These are phyloP conservation scores for Leccinum rimulosum DNA, from an alignment of 768 basidiomycete genomes.

Conservation along the genomic window DNA sequence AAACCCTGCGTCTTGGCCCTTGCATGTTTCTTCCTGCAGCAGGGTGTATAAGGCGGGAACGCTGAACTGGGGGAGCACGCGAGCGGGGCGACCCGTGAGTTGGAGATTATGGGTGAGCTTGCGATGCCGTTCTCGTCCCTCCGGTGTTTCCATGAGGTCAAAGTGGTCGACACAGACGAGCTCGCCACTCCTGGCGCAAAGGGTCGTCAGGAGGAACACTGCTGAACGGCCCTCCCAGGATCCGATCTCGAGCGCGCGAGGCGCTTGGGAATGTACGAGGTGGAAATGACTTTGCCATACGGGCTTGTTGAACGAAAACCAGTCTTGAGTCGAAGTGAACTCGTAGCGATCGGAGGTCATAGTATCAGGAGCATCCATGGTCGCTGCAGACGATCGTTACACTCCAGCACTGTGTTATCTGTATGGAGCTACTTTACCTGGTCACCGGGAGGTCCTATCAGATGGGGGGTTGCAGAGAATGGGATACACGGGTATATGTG, in stretches of 20 bases:
- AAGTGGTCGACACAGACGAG: slow-evolving; percentile 60
- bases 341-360: slow-evolving; percentile 23
- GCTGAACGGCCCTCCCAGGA: slow-evolving; percentile 67
- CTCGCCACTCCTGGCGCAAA: slow-evolving; percentile 43
- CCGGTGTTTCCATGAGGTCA: slow-evolving; percentile 48
- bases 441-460: neutral
- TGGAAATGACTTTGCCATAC: slow-evolving; percentile 44
- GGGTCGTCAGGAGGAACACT: slow-evolving; percentile 48
- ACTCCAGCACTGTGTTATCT: neutral
- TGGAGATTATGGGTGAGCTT: slow-evolving; percentile 48
- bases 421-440: slow-evolving; percentile 1
- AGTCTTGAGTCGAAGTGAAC: slow-evolving; percentile 56
- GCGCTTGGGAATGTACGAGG: slow-evolving; percentile 34
- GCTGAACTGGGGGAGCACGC: slow-evolving; percentile 52
- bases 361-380: slow-evolving; percentile 10
- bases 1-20: slow-evolving; percentile 38
- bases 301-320: slow-evolving; percentile 48
- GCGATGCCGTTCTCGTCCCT: slow-evolving; percentile 43
- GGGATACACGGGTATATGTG: slow-evolving; percentile 17
- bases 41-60: slow-evolving; percentile 47
- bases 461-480: neutral
- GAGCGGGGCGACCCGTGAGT: slow-evolving; percentile 42
- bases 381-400: slow-evolving; percentile 10
- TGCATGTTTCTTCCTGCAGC: slow-evolving; percentile 43
- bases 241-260: slow-evolving; percentile 55